Percentiles rank a stretch among this genome's conserved stretches.
phyloP scores from a whole-genome alignment of 2,329 filamentous ascomycete genomes.

The Huntiella abstrusa region DNA sequence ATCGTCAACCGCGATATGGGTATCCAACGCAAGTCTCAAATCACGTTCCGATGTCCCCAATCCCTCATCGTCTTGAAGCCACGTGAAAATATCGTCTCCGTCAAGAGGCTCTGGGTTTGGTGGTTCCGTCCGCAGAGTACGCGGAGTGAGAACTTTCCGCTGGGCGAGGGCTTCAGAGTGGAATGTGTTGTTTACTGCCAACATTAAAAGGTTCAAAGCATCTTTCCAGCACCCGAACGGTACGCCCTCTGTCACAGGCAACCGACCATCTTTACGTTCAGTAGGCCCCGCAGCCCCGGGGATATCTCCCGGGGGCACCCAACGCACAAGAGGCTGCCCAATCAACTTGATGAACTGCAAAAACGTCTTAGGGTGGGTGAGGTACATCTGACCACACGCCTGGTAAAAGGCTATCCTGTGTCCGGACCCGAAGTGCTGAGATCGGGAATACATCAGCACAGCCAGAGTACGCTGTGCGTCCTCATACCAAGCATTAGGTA shows the following conservation, averaged over 20 bases:
- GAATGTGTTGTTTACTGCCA: slow-evolving; percentile 26
- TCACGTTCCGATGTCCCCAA: slow-evolving; percentile 25
- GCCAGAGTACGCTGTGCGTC: too few species aligned
- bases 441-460: too few species aligned
- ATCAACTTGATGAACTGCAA: slow-evolving; percentile 36
- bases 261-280: slow-evolving; percentile 14
- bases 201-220: slow-evolving; percentile 34
- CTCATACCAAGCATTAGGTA: too few species aligned
- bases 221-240: slow-evolving; percentile 46
- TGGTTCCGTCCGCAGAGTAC: slow-evolving; percentile 20
- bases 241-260: slow-evolving; percentile 3
- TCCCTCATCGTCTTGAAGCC: slow-evolving; percentile 31
- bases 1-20: slow-evolving; percentile 28
- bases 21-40: slow-evolving; percentile 33
- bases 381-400: slow-evolving; percentile 35
- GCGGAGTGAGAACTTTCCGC: too few species aligned
- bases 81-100: slow-evolving; percentile 29
- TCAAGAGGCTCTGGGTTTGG: slow-evolving; percentile 19
- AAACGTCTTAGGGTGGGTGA: slow-evolving; percentile 35
- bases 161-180: too few species aligned
- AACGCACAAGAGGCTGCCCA: slow-evolving; percentile 34
- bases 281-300: slow-evolving; percentile 16
- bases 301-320: slow-evolving; percentile 21
- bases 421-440: slow-evolving; percentile 23
- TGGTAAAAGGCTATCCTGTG: slow-evolving; percentile 35